Conservation (phyloP, 2,329 filamentous ascomycete genomes). For the Lasiodiplodia citricola region DNA sequence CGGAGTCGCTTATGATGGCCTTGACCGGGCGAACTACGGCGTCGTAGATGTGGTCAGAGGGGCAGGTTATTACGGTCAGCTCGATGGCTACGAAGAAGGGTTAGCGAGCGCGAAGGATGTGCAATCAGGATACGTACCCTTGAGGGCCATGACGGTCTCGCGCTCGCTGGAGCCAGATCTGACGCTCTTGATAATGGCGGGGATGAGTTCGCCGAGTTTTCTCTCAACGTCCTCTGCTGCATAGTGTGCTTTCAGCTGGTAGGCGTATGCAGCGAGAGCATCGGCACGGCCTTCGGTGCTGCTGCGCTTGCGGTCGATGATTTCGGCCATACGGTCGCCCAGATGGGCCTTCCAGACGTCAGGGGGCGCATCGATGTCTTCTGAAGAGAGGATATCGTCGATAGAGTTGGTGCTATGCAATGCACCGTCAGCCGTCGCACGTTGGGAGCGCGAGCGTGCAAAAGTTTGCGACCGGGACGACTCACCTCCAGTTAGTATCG, state of each 20-base stretch:
- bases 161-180: slow-evolving; percentile 70
- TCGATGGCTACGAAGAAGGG: slow-evolving; percentile 60
- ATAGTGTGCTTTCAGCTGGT: slow-evolving; percentile 71
- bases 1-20: slow-evolving; percentile 68
- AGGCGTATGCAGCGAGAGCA: slow-evolving; percentile 65
- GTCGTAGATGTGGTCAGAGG: slow-evolving; percentile 70
- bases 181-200: slow-evolving; percentile 71
- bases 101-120: background rate
- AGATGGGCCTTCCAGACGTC: slow-evolving; percentile 68
- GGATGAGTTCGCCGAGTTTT: slow-evolving; percentile 66
- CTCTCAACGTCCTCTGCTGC: slow-evolving; percentile 66
- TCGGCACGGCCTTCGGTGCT: slow-evolving; percentile 73
- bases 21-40: slow-evolving; percentile 64
- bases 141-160: slow-evolving; percentile 73
- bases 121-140: slow-evolving; percentile 49
- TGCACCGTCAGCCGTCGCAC: background rate
- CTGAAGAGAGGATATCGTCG: slow-evolving; percentile 64
- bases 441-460: background rate
- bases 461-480: background rate
- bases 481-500: slow-evolving; percentile 62
- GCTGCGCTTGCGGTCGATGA: slow-evolving; percentile 79
- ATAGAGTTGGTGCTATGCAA: slow-evolving; percentile 64
- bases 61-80: slow-evolving; percentile 71
- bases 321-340: slow-evolving; percentile 69
- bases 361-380: slow-evolving; percentile 55